Percentiles rank a stretch among this genome's conserved stretches.
phyloP scores from a whole-genome alignment of 305 asterid species.

The Plantago lanceolata region DNA sequence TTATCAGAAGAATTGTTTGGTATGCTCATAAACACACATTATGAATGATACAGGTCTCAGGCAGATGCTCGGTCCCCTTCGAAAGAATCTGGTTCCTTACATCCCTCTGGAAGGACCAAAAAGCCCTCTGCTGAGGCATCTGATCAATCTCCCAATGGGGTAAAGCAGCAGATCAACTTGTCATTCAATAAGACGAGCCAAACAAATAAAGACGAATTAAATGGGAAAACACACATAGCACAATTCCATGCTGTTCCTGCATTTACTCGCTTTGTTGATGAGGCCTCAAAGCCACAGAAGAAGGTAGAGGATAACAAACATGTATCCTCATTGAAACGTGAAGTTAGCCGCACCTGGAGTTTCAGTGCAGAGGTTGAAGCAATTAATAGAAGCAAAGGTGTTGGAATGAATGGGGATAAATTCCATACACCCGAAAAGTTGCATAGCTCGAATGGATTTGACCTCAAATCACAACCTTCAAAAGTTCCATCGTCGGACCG shows the following conservation, averaged over 20 bases:
- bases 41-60: slow-evolving; percentile 31
- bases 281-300: slow-evolving; percentile 37
- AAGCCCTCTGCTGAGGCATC: slow-evolving; percentile 33
- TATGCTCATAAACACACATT: slow-evolving; percentile 9
- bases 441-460: slow-evolving; percentile 29
- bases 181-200: slow-evolving; percentile 59
- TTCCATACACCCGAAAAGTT: slow-evolving; percentile 34
- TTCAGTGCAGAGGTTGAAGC: slow-evolving; percentile 45
- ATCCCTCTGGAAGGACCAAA: slow-evolving; percentile 33
- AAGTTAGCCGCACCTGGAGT: slow-evolving; percentile 60
- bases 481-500: slow-evolving; percentile 30
- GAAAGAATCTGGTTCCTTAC: slow-evolving; percentile 34
- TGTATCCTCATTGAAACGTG: slow-evolving; percentile 38
- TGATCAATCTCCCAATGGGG: slow-evolving; percentile 45
- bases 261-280: slow-evolving; percentile 65
- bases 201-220: slow-evolving; percentile 38
- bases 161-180: slow-evolving; percentile 57
- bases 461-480: slow-evolving; percentile 31
- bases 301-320: slow-evolving; percentile 28
- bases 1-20: slow-evolving; percentile 9
- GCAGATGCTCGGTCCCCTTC: slow-evolving; percentile 26
- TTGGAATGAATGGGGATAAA: slow-evolving; percentile 30
- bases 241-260: slow-evolving; percentile 78
- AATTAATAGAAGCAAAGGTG: slow-evolving; percentile 28
- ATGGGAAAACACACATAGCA: slow-evolving; percentile 67